These are phyloP conservation scores for Arabidopsis thaliana DNA, from an alignment of 345 rosid genomes.

Conservation along the genomic window DNA sequence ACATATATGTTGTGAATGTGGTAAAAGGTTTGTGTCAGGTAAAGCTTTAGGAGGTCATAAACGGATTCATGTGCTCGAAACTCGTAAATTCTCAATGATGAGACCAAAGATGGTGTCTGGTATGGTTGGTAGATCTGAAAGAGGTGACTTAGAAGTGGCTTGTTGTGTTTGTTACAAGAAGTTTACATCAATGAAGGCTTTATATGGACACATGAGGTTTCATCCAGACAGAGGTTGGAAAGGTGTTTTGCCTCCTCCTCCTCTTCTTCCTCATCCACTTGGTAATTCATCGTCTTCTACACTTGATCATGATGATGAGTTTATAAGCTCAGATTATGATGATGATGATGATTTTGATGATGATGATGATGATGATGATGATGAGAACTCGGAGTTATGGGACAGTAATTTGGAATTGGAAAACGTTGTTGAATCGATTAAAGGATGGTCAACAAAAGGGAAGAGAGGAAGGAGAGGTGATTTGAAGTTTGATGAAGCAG, in stretches of 20 bases:
- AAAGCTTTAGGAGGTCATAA: conserved; percentile 64
- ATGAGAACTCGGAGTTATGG: conserved; percentile 39
- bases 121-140: conserved; percentile 44
- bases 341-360: conserved; percentile 10
- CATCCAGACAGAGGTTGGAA: conserved; percentile 65
- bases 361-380: conserved; percentile 15
- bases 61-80: conserved; percentile 48
- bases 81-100: conserved; percentile 12
- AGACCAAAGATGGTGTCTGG: conserved; percentile 40
- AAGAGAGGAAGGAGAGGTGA: conserved; percentile 48
- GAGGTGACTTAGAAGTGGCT: conserved; percentile 11
- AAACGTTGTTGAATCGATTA: conserved; percentile 37
- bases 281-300: conserved; percentile 44
- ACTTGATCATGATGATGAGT: conserved; percentile 38
- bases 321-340: conserved; percentile 35
- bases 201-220: conserved; percentile 65
- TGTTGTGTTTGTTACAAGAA: conserved; percentile 50
- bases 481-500: conserved; percentile 37
- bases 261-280: conserved; percentile 12
- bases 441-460: conserved; percentile 48
- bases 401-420: conserved; percentile 12
- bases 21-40: conserved; percentile 53
- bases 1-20: conserved; percentile 47
- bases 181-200: conserved; percentile 53
- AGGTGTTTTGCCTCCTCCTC: conserved; percentile 53